Base-by-base conservation (phyloP, 1,284 basidiomycete species). In the Papiliotrema terrestris region DNA sequence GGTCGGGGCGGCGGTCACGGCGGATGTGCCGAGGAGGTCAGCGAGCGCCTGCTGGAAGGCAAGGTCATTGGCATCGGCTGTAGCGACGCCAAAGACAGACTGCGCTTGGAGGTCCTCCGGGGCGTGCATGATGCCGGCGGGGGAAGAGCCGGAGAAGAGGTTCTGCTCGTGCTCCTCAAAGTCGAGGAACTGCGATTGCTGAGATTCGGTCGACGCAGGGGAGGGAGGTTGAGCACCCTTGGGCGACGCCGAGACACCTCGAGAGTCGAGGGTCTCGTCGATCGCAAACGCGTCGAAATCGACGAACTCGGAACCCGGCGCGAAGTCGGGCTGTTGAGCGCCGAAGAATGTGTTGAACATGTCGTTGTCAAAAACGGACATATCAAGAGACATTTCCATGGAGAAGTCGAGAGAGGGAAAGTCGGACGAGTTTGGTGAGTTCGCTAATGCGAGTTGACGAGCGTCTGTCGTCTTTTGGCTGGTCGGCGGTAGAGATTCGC, bases 131-230 rank as follows among this genome's bases (percentile, higher is more conserved):
- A 61, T 60, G 46, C 66, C 62, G 55, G 65, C 63, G n/a, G 54
- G 59, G 47, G 37, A 54, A 42, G 39, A 52, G 55, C 44, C 54
- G 29, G 51, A 55, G 45, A 17, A 32, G 29, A 32, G 29, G 29
- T 32, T 32, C 29, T 32, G 29, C 29, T 32, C 29, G 29, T 32
- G 29, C 29, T 32, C 29, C 29, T 32, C 29, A 8, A 54, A 39
- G 47, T 72, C 68, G 36, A 72, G 70, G 19, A 63, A 57, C 25
- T 58, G 61, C 41, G 65, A 67, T 54, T 65, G 63, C 54, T 71
- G 66, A 1, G 70, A 72, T 58, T 71, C 69, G 53, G 66, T 69
- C 23, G 67, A 68, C 48, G 58, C 53, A 42, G 60, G 58, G 26
- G 62, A 47, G 26, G 17, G 26, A n/a, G 29, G 29, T 32, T 32